Evolutionary conservation across 768 basidiomycete genomes (phyloP).

Genomic region (Pholiota molesta): DNA sequence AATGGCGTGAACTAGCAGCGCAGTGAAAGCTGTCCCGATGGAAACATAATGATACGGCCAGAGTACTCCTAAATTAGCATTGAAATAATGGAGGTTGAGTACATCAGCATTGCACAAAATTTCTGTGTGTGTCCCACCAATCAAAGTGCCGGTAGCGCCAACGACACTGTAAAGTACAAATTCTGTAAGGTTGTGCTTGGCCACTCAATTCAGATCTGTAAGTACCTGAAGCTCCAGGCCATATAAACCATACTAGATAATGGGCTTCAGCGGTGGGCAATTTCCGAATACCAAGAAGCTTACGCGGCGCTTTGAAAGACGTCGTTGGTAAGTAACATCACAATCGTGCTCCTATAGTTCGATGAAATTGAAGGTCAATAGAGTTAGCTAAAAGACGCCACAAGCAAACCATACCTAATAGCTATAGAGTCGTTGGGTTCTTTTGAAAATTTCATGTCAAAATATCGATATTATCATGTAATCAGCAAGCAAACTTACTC

Average conservation of each 20-base stretch:
- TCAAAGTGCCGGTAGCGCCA: too few species aligned
- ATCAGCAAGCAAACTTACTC: neutral
- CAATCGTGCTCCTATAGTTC: neutral
- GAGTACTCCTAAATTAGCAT: neutral
- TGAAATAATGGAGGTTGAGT: neutral
- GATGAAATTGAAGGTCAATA: too few species aligned
- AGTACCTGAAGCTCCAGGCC: too few species aligned
- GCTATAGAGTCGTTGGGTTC: neutral
- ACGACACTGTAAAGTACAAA: neutral
- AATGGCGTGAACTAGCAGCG: neutral
- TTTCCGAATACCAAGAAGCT: too few species aligned
- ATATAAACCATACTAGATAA: too few species aligned
- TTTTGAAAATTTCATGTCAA: neutral
- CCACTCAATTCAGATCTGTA: too few species aligned
- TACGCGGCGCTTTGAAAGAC: too few species aligned
- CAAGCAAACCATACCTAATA: neutral
- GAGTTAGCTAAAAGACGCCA: neutral
- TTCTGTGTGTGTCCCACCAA: too few species aligned
- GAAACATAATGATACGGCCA: neutral
- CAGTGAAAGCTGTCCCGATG: neutral
- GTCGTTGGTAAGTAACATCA: too few species aligned
- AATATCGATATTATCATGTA: neutral
- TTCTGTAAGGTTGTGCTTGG: too few species aligned
- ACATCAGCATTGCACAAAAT: neutral
- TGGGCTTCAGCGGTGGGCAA: too few species aligned